Evolutionary conservation across 2,329 filamentous ascomycete genomes (phyloP).

Genomic region (Hypoxylon sp.): DNA sequence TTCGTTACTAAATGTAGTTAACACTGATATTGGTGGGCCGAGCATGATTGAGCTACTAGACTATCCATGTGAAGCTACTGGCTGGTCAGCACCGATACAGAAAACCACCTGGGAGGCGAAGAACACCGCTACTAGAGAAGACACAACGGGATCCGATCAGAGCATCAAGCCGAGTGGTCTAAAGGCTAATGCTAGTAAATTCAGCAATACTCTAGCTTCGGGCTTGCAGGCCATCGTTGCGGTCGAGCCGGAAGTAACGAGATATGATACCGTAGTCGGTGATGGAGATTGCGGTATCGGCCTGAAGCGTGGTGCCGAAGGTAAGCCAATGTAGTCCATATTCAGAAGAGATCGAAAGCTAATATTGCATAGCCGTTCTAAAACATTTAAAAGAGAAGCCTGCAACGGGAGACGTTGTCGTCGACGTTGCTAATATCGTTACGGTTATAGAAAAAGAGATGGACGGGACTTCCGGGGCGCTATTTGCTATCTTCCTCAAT

Average conservation of each 20-base stretch:
- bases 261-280: constrained; percentile 85
- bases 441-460: constrained; percentile 70
- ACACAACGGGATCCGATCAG: constrained; percentile 53
- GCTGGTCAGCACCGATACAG: constrained; percentile 77
- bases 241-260: constrained; percentile 79
- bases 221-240: constrained; percentile 74
- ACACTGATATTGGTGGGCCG: constrained; percentile 70
- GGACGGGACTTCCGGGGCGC: constrained; percentile 74
- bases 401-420: constrained; percentile 66
- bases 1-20: constrained; percentile 75
- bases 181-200: constrained; percentile 66
- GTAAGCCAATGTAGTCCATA: constrained; percentile 55
- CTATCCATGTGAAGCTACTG: constrained; percentile 76
- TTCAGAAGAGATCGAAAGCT: constrained; percentile 4
- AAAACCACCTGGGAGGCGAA: constrained; percentile 75
- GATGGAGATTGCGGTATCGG: constrained; percentile 93
- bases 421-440: constrained; percentile 68
- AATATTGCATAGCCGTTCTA: constrained; percentile 62
- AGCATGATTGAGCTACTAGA: constrained; percentile 80
- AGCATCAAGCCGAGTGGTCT: constrained; percentile 63
- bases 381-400: constrained; percentile 63
- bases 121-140: constrained; percentile 64
- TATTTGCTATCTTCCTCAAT: constrained; percentile 89
- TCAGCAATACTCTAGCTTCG: constrained; percentile 67
- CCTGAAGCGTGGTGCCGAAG: constrained; percentile 88